Evolutionary conservation across 495 filamentous ascomycete genomes (phyloP), one percentile per base, ranked within the genome.

Genomic region (Chaetomium cochliodes): DNA sequence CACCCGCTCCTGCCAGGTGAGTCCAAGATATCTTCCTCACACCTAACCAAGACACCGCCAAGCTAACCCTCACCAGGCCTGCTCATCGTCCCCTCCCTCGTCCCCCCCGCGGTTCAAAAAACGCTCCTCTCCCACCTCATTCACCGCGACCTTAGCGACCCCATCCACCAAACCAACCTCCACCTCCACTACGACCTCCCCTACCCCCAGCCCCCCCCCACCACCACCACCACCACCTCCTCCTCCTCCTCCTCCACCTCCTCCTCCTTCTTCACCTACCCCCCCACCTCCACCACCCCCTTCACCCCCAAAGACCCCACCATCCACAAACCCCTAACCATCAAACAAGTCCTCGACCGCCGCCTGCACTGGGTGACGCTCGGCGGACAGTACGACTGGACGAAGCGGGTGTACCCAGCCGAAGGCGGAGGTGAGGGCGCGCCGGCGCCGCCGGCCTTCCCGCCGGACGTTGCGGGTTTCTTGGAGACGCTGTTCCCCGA

Each of bases 321-420:
- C 1, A 72, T 87, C 5, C 92, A 97, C 77, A 88, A 86, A 50
- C 81, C 89, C 2, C 76, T 97, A 8, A 79, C 84, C 16, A 78
- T 91, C 54, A 79, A 83, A 41, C 84, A 82, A 62, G 81, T 89
- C 49, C 79, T 97, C 3, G 80, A 87, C 41, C 88, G 87, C 65
- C 93, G 90, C 64, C 84, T 97, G 8, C 90, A 92, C 52, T 97
- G 93, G 94, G 84, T 96, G 16, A 97, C 93, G 7, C 82, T 98
- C 13, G 94, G 93, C 30, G 92, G 91, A 0, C 92, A 97, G 70
- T 96, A 98, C 76, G 89, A 98, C 76, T 97, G 93, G 93, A 93
- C 91, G 3, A 80, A 83, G 42, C 92, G 96, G 70, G 76, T 82
- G 30, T 97, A 97, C 72, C 92, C 92, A 0, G 63, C 58, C 0